phyloP scores from a whole-genome alignment of 2,329 filamentous ascomycete species.

The Ophiostoma novo-ulmi region DNA sequence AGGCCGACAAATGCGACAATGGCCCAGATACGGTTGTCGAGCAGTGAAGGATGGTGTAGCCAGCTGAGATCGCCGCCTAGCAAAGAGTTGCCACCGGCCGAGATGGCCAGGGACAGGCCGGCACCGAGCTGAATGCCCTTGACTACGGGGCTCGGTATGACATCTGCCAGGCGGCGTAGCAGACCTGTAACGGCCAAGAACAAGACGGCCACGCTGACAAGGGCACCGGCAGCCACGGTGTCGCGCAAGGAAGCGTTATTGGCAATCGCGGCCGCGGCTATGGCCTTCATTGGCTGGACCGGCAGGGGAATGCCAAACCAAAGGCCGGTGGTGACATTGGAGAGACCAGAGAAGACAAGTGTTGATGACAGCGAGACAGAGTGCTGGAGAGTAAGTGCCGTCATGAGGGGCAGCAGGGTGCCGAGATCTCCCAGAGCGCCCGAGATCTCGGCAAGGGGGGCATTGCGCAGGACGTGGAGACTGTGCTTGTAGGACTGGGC shows the following conservation, averaged over 20 bases:
- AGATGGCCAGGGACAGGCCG: constrained; percentile 74
- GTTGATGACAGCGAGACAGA: constrained; percentile 80
- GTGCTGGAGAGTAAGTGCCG: constrained; percentile 70
- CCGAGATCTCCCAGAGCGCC: constrained; percentile 84
- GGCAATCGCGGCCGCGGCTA: constrained; percentile 82
- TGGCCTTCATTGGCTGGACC: constrained; percentile 84
- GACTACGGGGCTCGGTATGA: constrained; percentile 79
- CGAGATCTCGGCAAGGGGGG: constrained; percentile 67
- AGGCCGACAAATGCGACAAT: constrained; percentile 68
- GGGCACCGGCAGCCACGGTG: constrained; percentile 77
- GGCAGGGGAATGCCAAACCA: constrained; percentile 84
- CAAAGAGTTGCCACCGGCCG: constrained; percentile 63
- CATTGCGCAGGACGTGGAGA: constrained; percentile 42
- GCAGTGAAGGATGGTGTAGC: constrained; percentile 50
- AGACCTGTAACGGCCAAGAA: constrained; percentile 74
- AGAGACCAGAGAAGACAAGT: constrained; percentile 80
- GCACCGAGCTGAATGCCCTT: constrained; percentile 95
- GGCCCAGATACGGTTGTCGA: constrained; percentile 76
- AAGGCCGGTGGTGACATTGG: constrained; percentile 76
- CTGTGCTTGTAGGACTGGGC: constrained; percentile 43
- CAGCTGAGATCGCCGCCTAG: constrained; percentile 61
- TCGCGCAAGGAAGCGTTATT: constrained; percentile 60
- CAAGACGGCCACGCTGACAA: constrained; percentile 68
- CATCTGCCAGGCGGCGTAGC: constrained; percentile 65
- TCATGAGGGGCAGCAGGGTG: constrained; percentile 82